Evolutionary conservation across 2,329 filamentous ascomycete genomes (phyloP).

Genomic region (Alternaria angustiovoidea): DNA sequence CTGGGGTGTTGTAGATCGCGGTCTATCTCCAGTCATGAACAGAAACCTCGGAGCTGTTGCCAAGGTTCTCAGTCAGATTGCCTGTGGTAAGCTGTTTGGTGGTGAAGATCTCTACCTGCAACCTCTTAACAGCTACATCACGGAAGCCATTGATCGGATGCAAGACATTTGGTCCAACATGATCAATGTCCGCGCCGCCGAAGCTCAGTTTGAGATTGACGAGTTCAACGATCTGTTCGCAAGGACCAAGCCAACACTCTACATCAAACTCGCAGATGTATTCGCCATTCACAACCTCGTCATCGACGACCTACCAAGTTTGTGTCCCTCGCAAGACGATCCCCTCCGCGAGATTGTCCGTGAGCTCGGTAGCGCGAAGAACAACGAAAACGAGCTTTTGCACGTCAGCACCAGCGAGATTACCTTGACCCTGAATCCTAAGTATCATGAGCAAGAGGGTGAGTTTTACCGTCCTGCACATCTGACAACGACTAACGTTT

Average conservation of each 20-base stretch:
- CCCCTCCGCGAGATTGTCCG: slow-evolving; percentile 89
- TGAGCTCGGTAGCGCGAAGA: slow-evolving; percentile 94
- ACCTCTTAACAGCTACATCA: slow-evolving; percentile 90
- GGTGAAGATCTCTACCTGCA: slow-evolving; percentile 96
- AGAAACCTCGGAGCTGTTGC: slow-evolving; percentile 88
- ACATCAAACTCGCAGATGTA: slow-evolving; percentile 98
- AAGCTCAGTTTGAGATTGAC: slow-evolving; percentile 95
- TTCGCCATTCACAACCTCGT: slow-evolving; percentile 94
- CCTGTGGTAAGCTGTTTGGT: slow-evolving; percentile 87
- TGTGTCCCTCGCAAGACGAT: slow-evolving; percentile 85
- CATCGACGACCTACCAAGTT: slow-evolving; percentile 75
- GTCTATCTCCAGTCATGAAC: slow-evolving; percentile 89
- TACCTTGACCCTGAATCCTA: slow-evolving; percentile 87
- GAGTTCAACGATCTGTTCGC: slow-evolving; percentile 98
- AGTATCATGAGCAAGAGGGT: slow-evolving; percentile 84
- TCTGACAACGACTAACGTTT: slow-evolving; percentile 30
- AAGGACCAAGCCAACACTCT: slow-evolving; percentile 95
- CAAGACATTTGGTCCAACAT: slow-evolving; percentile 77
- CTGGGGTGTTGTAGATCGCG: slow-evolving; percentile 89
- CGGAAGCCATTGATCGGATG: slow-evolving; percentile 82
- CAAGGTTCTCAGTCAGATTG: slow-evolving; percentile 89
- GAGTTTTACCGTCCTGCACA: slow-evolving; percentile 29
- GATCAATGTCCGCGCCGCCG: slow-evolving; percentile 84
- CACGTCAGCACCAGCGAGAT: slow-evolving; percentile 88
- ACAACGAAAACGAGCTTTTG: slow-evolving; percentile 91